Conservation (phyloP, 2,329 filamentous ascomycete genomes). For the Colletotrichum sp. region DNA sequence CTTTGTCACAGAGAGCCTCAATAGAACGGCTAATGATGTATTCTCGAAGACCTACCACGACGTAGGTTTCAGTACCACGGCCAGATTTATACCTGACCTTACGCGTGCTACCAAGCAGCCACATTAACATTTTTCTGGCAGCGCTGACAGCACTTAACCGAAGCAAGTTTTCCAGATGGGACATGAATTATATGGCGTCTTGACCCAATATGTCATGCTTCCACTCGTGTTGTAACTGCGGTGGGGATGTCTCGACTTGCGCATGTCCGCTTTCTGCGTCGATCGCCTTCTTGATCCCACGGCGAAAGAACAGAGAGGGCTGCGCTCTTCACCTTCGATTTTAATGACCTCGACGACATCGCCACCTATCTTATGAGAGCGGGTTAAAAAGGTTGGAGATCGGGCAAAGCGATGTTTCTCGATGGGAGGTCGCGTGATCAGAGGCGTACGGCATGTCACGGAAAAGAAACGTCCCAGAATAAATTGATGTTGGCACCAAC, state of each 20-base stretch:
- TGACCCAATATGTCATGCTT: too few species aligned
- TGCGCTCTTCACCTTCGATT: not conserved
- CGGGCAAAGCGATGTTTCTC: not conserved
- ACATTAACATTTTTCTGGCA: not conserved
- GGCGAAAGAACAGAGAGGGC: not conserved
- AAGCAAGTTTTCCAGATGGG: not conserved
- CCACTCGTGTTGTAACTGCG: too few species aligned
- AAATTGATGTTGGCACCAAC: not conserved
- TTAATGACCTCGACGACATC: not conserved
- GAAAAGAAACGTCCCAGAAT: not conserved
- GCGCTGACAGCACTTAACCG: not conserved
- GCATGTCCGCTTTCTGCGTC: not conserved
- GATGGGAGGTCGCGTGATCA: not conserved
- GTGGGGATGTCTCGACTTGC: too few species aligned
- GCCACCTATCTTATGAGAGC: not conserved
- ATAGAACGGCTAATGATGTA: not conserved
- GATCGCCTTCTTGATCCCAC: not conserved
- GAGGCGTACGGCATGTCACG: not conserved
- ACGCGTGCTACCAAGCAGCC: not conserved
- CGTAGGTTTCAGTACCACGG: not conserved
- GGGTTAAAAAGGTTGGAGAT: fast-evolving
- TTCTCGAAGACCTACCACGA: too few species aligned
- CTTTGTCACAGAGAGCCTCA: not conserved
- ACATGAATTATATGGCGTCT: too few species aligned
- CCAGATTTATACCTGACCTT: not conserved